Conservation (phyloP, 2,329 filamentous ascomycete genomes). For the Boeremia exigua region DNA sequence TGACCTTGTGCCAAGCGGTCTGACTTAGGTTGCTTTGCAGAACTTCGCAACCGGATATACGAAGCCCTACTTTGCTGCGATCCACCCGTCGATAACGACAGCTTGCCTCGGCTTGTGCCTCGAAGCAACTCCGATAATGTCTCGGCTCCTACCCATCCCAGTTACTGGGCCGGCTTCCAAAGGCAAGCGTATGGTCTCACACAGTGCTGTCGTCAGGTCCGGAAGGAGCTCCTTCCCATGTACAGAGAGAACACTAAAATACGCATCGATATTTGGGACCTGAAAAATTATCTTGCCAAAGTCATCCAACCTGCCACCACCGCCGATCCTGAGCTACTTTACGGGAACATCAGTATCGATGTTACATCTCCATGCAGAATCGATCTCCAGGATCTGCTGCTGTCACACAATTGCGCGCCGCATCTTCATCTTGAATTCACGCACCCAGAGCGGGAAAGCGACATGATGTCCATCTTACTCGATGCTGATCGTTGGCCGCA, state of each 20-base stretch:
- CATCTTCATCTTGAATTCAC: background rate
- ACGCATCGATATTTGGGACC: background rate
- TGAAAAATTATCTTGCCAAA: background rate
- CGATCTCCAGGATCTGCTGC: background rate
- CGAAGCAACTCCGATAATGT: background rate
- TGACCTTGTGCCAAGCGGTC: no score
- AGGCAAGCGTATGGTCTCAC: background rate
- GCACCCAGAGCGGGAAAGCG: background rate
- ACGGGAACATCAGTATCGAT: constrained; percentile 3
- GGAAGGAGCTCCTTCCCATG: background rate
- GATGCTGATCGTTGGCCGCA: background rate
- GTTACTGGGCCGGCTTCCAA: background rate
- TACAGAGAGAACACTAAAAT: background rate
- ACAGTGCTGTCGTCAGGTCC: background rate
- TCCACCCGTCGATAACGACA: background rate
- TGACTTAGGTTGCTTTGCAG: background rate
- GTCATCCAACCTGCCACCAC: background rate
- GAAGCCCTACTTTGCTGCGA: background rate
- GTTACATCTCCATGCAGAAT: background rate
- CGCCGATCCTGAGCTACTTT: background rate
- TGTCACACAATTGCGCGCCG: background rate
- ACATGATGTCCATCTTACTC: constrained; percentile 2
- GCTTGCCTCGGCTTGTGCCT: background rate
- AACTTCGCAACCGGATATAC: background rate
- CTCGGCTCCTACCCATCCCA: background rate